phyloP scores from a whole-genome alignment of 2,329 filamentous ascomycete species.

The Phyllosticta citriasiana region DNA sequence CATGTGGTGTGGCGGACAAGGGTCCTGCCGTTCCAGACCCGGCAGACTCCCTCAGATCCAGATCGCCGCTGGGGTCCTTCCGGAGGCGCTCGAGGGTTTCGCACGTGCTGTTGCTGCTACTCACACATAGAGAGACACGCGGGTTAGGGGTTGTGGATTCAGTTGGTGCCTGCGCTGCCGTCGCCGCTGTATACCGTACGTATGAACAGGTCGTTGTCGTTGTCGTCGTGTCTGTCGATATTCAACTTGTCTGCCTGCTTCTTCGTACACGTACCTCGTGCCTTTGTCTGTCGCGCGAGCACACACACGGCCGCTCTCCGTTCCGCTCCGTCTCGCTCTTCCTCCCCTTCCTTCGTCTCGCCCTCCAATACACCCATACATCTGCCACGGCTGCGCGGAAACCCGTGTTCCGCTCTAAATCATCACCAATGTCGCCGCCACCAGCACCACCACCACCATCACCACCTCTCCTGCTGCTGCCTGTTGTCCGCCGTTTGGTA shows the following conservation, averaged over 20 bases:
- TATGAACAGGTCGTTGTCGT: neutral
- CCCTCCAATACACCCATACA: neutral
- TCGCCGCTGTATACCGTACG: neutral
- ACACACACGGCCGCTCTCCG: no score
- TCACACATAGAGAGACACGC: no score
- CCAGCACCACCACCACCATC: neutral
- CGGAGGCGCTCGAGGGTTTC: neutral
- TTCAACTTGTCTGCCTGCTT: neutral
- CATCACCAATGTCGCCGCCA: neutral
- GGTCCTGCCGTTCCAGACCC: neutral
- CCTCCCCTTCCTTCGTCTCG: no score
- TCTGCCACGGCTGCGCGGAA: no score
- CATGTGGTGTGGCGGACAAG: neutral
- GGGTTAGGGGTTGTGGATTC: neutral
- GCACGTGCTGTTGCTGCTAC: neutral
- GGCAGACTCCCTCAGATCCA: neutral
- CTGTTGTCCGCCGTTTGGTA: neutral
- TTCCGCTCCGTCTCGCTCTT: no score
- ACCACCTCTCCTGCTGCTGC: no score
- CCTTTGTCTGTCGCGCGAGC: neutral
- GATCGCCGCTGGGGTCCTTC: neutral
- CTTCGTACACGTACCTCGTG: neutral
- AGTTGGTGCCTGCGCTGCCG: no score
- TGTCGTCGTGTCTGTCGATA: neutral
- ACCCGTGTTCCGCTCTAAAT: neutral